Percentiles rank a stretch among this genome's conserved stretches.
These are phyloP conservation scores for Rusavskia elegans DNA, from an alignment of 495 filamentous ascomycete genomes.

Conservation along the genomic window DNA sequence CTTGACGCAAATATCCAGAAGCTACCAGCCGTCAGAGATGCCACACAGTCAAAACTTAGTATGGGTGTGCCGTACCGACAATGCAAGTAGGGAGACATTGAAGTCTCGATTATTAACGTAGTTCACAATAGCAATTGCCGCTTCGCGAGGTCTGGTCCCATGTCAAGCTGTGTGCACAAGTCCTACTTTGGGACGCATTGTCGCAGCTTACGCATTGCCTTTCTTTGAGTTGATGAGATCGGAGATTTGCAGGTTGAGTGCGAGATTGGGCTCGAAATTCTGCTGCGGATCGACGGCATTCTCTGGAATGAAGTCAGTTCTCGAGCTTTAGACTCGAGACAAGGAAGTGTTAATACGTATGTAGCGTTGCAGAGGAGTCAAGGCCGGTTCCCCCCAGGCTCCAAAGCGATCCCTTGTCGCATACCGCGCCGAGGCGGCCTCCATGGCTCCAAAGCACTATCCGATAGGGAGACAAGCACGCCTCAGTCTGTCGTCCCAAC, in stretches of 20 bases:
- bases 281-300: slow-evolving; percentile 87
- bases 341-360: slow-evolving; percentile 41
- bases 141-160: slow-evolving; percentile 65
- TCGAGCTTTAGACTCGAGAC: not conserved
- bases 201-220: slow-evolving; percentile 58
- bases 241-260: slow-evolving; percentile 87
- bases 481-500: no score
- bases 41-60: no score
- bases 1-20: slow-evolving; percentile 97
- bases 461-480: not conserved
- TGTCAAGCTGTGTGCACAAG: not conserved
- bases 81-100: slow-evolving; percentile 80
- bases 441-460: slow-evolving; percentile 33
- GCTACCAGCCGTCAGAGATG: slow-evolving; percentile 27
- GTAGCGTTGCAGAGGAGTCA: slow-evolving; percentile 81
- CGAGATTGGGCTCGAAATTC: slow-evolving; percentile 95
- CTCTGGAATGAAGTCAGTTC: slow-evolving; percentile 28
- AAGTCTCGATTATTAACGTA: slow-evolving; percentile 92
- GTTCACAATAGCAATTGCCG: slow-evolving; percentile 83
- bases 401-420: slow-evolving; percentile 91
- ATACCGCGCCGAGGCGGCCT: slow-evolving; percentile 89
- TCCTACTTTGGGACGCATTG: not conserved
- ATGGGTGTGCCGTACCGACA: slow-evolving; percentile 32
- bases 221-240: slow-evolving; percentile 97
- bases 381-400: slow-evolving; percentile 58